phyloP scores from a whole-genome alignment of 805 yeast genomes.

The Komagataella mondaviorum region DNA sequence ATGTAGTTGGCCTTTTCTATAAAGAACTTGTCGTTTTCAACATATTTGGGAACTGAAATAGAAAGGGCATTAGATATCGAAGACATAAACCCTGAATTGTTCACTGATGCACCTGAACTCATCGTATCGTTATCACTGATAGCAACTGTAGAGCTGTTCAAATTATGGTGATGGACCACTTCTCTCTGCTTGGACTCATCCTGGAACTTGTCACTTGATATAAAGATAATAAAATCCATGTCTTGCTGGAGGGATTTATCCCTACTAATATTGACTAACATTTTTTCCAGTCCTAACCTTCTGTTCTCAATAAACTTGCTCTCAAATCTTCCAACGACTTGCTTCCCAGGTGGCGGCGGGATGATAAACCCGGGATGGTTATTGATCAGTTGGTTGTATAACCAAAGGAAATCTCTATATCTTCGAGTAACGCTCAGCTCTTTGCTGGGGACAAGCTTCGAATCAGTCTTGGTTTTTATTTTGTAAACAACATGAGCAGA shows the following conservation, averaged over 20 bases:
- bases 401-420: conserved; percentile 88
- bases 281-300: conserved; percentile 70
- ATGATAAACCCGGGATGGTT: conserved; percentile 84
- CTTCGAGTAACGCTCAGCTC: conserved; percentile 63
- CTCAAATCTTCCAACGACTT: conserved; percentile 83
- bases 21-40: conserved; percentile 73
- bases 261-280: conserved; percentile 62
- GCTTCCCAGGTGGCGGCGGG: conserved; percentile 96
- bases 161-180: conserved; percentile 18
- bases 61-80: conserved; percentile 57
- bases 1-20: conserved; percentile 53
- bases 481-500: conserved; percentile 81
- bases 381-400: conserved; percentile 74
- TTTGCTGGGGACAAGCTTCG: conserved; percentile 18
- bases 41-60: conserved; percentile 44
- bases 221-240: conserved; percentile 62
- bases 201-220: conserved; percentile 59
- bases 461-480: conserved; percentile 48
- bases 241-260: conserved; percentile 51
- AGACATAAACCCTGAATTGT: conserved; percentile 49
- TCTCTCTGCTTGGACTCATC: conserved; percentile 63
- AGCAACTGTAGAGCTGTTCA: conserved; percentile 1
- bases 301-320: conserved; percentile 82
- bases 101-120: conserved; percentile 11
- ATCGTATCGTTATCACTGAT: conserved; percentile 12